phyloP scores from a whole-genome alignment of 208 protist genomes.

The Acanthamoeba triangularis region DNA sequence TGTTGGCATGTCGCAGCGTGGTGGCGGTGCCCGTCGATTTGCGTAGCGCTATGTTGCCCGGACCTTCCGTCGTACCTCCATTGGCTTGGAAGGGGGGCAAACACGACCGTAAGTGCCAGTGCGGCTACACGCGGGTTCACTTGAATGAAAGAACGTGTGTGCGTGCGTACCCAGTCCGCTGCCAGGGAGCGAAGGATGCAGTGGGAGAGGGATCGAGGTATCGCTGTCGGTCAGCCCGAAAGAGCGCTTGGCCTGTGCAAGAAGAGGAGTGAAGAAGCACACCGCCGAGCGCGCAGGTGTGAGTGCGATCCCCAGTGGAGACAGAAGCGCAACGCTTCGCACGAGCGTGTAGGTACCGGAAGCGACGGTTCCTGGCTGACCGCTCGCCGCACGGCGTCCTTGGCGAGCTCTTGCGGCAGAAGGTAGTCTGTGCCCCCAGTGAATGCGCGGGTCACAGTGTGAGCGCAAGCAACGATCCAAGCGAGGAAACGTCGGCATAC shows the following conservation, averaged over 20 bases:
- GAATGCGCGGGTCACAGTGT: neutral
- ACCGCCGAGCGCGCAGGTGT: too few species aligned
- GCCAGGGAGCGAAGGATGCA: neutral
- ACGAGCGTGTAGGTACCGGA: neutral
- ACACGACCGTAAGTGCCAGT: neutral
- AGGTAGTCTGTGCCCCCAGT: neutral
- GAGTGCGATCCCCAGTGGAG: neutral
- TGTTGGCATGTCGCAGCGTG: neutral
- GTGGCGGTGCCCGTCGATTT: slow-evolving; percentile 33
- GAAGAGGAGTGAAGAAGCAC: neutral
- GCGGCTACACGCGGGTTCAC: neutral
- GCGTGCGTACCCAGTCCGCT: neutral
- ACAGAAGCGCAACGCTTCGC: neutral
- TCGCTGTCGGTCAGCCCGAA: slow-evolving; percentile 47
- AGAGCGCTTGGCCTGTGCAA: neutral
- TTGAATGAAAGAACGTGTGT: neutral
- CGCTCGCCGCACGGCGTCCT: neutral
- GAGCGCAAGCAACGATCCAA: neutral
- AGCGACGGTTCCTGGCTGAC: slow-evolving; percentile 28
- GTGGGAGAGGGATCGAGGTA: neutral
- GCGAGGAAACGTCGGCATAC: neutral
- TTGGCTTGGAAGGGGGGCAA: neutral
- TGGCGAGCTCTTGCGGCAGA: slow-evolving; percentile 53
- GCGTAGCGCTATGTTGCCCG: slow-evolving; percentile 14
- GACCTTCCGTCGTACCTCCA: neutral